These are phyloP conservation scores for Candida lessepsii DNA, from an alignment of 805 yeast genomes.

Conservation along the genomic window DNA sequence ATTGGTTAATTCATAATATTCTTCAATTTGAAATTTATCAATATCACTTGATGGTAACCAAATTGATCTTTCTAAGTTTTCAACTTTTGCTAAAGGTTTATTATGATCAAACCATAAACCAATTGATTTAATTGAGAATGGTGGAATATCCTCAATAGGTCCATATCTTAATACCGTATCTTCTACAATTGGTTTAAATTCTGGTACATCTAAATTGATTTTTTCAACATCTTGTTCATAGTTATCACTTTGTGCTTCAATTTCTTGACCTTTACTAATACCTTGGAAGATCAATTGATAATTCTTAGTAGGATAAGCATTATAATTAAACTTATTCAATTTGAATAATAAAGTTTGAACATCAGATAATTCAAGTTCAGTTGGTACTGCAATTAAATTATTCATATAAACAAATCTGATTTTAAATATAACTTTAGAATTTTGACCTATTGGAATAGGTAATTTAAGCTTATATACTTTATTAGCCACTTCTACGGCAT, in stretches of 20 bases:
- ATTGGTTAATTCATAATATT: slow-evolving; percentile 78
- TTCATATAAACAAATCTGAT: slow-evolving; percentile 50
- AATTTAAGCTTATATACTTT: slow-evolving; percentile 41
- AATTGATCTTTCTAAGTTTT: slow-evolving; percentile 62
- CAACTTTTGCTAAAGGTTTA: slow-evolving; percentile 60
- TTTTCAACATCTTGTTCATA: slow-evolving; percentile 8
- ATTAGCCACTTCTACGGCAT: slow-evolving; percentile 8
- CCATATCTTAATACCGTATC: slow-evolving; percentile 51
- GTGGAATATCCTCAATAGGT: slow-evolving; percentile 44
- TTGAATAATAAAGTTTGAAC: slow-evolving; percentile 58
- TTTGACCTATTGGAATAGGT: slow-evolving; percentile 68
- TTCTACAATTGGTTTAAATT: slow-evolving; percentile 34
- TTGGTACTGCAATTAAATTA: slow-evolving; percentile 61
- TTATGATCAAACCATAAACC: slow-evolving; percentile 63
- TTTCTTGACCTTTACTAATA: slow-evolving; percentile 45
- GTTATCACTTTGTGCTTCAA: slow-evolving; percentile 26
- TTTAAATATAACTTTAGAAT: slow-evolving; percentile 47
- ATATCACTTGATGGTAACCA: slow-evolving; percentile 89
- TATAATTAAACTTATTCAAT: slow-evolving; percentile 54
- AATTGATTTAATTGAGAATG: slow-evolving; percentile 50
- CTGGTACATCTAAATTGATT: slow-evolving; percentile 20
- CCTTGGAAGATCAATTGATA: slow-evolving; percentile 49
- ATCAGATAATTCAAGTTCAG: slow-evolving; percentile 54
- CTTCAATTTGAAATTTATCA: slow-evolving; percentile 70
- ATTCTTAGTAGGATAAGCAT: slow-evolving; percentile 57